These are phyloP conservation scores for Ustilago crameri DNA, from an alignment of 1,284 basidiomycete genomes.

Conservation along the genomic window DNA sequence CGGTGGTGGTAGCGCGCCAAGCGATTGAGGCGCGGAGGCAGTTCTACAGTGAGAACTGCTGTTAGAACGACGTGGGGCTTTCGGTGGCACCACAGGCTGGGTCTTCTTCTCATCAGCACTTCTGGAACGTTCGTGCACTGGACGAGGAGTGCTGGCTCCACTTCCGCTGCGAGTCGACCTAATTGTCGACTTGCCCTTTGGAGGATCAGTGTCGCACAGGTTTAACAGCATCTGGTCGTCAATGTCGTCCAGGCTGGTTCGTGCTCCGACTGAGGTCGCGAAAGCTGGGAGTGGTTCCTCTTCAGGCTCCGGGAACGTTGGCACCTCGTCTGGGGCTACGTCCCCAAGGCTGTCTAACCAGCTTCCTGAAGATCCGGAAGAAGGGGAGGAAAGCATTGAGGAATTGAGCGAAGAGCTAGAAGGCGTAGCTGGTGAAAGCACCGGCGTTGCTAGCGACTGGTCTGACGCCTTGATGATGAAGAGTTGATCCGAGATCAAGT, in stretches of 20 bases:
- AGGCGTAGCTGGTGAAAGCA: neutral
- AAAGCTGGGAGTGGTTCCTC: neutral
- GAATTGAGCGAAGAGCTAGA: constrained; percentile 8
- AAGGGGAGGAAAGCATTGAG: constrained; percentile 2
- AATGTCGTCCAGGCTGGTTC: constrained; percentile 37
- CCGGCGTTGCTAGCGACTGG: neutral
- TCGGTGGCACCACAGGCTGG: neutral
- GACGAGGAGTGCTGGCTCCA: neutral
- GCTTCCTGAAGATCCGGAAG: constrained; percentile 7
- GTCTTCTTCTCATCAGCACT: neutral
- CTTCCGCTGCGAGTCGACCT: constrained; percentile 1
- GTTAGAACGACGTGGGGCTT: neutral
- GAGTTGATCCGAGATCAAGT: constrained; percentile 25
- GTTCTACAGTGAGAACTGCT: constrained; percentile 13
- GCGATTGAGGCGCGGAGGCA: constrained; percentile 22
- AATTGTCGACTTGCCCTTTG: neutral
- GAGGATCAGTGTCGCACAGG: constrained; percentile 16
- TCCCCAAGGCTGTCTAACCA: constrained; percentile 16
- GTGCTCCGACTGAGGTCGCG: neutral
- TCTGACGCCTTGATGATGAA: constrained; percentile 19
- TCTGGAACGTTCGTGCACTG: neutral
- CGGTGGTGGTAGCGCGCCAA: constrained; percentile 33
- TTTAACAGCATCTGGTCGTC: constrained; percentile 34
- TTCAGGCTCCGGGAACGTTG: neutral
- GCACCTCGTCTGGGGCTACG: constrained; percentile 5